phyloP scores from a whole-genome alignment of 2,329 filamentous ascomycete genomes.

The Penicillium glabrum region DNA sequence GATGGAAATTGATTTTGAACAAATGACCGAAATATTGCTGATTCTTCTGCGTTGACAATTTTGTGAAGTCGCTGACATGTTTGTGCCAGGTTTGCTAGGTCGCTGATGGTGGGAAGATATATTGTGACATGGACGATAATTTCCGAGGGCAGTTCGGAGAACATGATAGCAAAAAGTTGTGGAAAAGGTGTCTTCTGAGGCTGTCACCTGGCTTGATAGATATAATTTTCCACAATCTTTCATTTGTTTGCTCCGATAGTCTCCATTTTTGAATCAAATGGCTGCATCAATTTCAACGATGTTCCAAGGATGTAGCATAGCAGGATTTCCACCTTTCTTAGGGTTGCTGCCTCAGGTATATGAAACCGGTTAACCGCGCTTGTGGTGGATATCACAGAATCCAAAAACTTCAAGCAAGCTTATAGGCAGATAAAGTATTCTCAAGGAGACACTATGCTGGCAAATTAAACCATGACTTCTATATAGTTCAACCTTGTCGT shows the following conservation, averaged over 20 bases:
- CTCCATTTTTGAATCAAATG: neutral
- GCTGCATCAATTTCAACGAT: neutral
- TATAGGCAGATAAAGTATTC: neutral
- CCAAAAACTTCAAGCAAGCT: neutral
- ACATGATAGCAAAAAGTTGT: conserved; percentile 11
- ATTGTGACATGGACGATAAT: conserved; percentile 44
- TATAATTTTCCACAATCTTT: neutral
- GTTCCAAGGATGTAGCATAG: neutral
- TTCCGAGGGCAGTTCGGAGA: conserved; percentile 42
- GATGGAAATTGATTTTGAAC: conserved; percentile 50
- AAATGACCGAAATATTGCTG: conserved; percentile 49
- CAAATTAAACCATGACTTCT: neutral
- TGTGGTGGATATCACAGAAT: neutral
- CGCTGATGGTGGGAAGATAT: conserved; percentile 47
- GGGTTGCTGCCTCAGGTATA: neutral
- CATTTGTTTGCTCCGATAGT: neutral
- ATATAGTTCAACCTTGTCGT: neutral
- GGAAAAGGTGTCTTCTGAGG: too few species aligned
- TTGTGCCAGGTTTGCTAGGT: conserved; percentile 45
- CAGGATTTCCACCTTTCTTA: neutral
- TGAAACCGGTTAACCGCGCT: neutral
- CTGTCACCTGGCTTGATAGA: neutral
- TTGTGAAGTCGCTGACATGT: conserved; percentile 48
- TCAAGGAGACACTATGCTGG: neutral
- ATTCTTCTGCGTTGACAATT: conserved; percentile 50